Conservation (phyloP, 495 filamentous ascomycete genomes). For the Bathelium albidoporum region DNA sequence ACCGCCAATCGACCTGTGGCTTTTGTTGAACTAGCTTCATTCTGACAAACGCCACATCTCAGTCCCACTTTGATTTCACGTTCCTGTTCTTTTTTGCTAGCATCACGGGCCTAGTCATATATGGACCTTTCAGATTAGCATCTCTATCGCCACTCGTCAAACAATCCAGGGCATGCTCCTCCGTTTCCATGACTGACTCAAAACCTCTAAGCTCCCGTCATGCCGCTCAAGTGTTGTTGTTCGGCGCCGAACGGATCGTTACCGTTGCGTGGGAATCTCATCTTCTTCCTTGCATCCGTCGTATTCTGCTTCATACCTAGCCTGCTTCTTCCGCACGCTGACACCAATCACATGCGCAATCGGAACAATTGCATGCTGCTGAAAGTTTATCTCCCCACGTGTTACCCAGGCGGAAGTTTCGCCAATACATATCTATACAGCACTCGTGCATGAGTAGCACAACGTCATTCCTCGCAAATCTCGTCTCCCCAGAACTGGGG, state of each 20-base stretch:
- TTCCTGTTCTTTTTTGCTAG: no score
- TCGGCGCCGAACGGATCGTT: no score
- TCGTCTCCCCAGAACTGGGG: background rate
- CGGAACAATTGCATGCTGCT: background rate
- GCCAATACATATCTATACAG: background rate
- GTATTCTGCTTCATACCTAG: background rate
- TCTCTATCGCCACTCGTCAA: no score
- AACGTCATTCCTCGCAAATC: background rate
- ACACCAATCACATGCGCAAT: background rate
- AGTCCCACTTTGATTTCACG: no score
- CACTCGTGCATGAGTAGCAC: background rate
- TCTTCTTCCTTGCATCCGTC: background rate
- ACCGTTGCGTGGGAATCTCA: no score
- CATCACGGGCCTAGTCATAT: no score
- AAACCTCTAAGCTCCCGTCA: background rate
- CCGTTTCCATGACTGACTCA: background rate
- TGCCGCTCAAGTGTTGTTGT: background rate
- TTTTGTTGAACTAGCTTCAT: no score
- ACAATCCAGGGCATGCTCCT: background rate
- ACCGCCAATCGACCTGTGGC: no score
- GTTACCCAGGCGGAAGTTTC: background rate
- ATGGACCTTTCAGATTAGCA: no score
- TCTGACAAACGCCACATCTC: no score
- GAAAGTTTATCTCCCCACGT: background rate
- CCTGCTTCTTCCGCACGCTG: no score